Base-by-base conservation (phyloP, 1,139 yeast genomes). In the Meyerozyma guilliermondii region DNA sequence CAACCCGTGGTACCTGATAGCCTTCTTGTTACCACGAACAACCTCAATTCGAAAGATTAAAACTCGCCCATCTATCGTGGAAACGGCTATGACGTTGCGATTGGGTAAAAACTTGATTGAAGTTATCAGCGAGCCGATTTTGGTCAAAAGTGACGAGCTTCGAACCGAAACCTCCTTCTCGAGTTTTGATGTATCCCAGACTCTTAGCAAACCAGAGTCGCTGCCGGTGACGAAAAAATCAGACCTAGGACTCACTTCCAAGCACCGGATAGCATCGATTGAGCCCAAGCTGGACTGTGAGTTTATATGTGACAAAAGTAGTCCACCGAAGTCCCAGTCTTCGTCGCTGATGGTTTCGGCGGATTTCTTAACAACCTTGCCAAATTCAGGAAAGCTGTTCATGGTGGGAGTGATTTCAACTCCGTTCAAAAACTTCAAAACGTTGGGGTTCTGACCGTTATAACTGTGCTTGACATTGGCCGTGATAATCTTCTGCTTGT, bases 201-300 rank as follows among this genome's bases (percentile, higher is more conserved):
- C 62, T 49, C 80, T 83, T 38, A 92, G 55, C 2, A 65, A 54
- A 0, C 98, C 97, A 39, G 76, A 73, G 38, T 81, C 83, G 4
- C 94, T 86, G 3, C 91, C 96, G 1, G 94, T 83, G 2, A 88
- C 67, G 50, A 92, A 83, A 52, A 78, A 85, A 34, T 77, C 77
- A 17, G 80, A 75, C 36, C 83, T 80, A 0, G 88, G 84, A 11
- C 81, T 68, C 0, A 78, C 76, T 3, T 73, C 76, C 8, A 89
- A 61, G 37, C 83, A 66, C 22, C 74, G 81, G 10, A 89, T 66
- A 1, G 66, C 65, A 44, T 67, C 74, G 7, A 62, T 57, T 1
- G 50, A 49, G 3, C 56, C 55, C 4, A 51, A 49, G 14, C 47
- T 43, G 11, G 46, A 48, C 23, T 56, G 56, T n/a, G 63, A 51